Base-by-base conservation (phyloP, 106 monocot species). In the Vanilla planifolia region DNA sequence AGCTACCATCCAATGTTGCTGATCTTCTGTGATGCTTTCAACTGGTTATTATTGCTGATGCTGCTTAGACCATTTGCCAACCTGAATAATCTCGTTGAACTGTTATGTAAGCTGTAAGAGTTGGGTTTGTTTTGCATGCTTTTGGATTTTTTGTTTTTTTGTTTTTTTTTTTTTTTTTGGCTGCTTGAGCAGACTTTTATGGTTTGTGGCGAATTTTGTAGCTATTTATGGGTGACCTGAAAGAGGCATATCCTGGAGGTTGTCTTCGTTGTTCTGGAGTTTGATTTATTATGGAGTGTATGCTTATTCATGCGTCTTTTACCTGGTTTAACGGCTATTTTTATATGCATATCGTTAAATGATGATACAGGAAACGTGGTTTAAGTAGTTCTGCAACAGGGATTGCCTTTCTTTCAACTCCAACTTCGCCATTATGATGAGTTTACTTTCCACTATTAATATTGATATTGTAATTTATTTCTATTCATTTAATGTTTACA, bases 1-100 rank as follows among this genome's bases (percentile, higher is more conserved):
- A 67, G 43, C 55, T 67, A 15, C 67, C 67, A 4, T 43, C 55
- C 26, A 67, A 67, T 14, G 55, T 67, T 8, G 67, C 67, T 9
- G 67, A 67, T 43, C 67, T 67, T 8, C 65, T 66, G 9, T 48
- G 48, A 48, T 2, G 23, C 4, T 48, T 48, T 47, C 13, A 48
- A 16, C 46, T 47, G 46, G 48, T 48, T 48, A 39, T 39, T 39
- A 39, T 39, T 4, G 7, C 10, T 39, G 39, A 5, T 6, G n/a
- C n/a, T 39, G 39, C 39, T 39, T 10, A 48, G 48, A 25, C 48
- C 48, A 23, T 48, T 15, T 24, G 9, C 21, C 2, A 48, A 48
- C 25, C 8, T 48, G 21, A 48, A 48, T 48, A 48, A 48, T 21
- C 24, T 24, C 2, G 21, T 48, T 25, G n/a, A 25, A 48, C 24